Conservation (phyloP, 228 moss, liverwort and hornwort species). For the Sphagnum magellanicum region DNA sequence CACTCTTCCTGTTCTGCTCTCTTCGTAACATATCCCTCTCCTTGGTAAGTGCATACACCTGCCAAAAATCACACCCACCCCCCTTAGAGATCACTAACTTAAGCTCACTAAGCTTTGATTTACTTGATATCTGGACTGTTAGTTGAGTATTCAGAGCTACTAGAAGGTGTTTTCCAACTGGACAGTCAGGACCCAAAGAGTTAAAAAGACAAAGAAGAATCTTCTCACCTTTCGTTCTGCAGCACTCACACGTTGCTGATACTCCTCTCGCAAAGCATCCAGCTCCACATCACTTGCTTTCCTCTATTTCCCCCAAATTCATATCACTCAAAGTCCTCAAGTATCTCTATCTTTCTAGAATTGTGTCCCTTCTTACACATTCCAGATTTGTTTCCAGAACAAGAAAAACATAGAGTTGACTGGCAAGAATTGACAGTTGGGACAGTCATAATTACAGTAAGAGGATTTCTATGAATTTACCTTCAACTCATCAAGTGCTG, state of each 20-base stretch:
- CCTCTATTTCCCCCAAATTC: slow-evolving; percentile 30
- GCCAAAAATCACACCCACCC: background rate
- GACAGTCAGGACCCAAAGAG: too few species aligned
- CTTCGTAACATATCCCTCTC: slow-evolving; percentile 96
- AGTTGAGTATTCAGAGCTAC: too few species aligned
- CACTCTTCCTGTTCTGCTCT: slow-evolving; percentile 94
- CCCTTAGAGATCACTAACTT: too few species aligned
- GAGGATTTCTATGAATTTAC: slow-evolving; percentile 17
- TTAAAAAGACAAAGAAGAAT: too few species aligned
- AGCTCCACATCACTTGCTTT: slow-evolving; percentile 74
- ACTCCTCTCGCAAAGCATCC: slow-evolving; percentile 91
- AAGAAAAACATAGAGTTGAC: background rate
- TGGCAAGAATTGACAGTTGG: background rate
- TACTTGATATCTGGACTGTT: too few species aligned
- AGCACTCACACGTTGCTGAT: slow-evolving; percentile 92
- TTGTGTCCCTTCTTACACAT: background rate
- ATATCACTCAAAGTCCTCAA: background rate
- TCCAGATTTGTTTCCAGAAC: background rate
- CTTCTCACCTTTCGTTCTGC: slow-evolving; percentile 87
- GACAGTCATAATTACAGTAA: background rate
- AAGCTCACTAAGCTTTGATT: too few species aligned
- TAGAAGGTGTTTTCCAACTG: too few species aligned
- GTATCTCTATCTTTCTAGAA: background rate
- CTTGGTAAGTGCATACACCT: slow-evolving; percentile 94
- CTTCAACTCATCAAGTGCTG: slow-evolving; percentile 69